phyloP scores from a whole-genome alignment of 164 flowering plant species.

The grape (Vitis vinifera) region DNA sequence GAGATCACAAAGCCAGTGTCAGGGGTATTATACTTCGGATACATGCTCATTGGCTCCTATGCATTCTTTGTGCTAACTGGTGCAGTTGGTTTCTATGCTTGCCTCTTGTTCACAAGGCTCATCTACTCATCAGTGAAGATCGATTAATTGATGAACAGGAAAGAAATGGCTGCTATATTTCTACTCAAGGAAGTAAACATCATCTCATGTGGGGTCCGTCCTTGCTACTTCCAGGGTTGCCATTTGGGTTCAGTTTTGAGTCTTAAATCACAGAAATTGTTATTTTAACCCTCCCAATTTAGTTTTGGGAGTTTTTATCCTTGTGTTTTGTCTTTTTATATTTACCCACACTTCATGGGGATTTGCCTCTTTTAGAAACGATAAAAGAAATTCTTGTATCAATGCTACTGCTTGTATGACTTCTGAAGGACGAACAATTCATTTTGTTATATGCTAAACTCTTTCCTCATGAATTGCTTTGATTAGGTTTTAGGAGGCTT shows the following conservation, averaged over 20 bases:
- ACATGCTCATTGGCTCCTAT: constrained; percentile 83
- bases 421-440: too few relatives aligned
- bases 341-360: constrained; percentile 5
- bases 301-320: constrained; percentile 9
- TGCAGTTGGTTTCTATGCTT: constrained; percentile 84
- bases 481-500: too few relatives aligned
- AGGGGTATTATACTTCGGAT: constrained; percentile 76
- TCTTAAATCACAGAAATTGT: constrained; percentile 13
- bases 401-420: neutral
- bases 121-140: constrained; percentile 94
- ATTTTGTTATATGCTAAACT: too few relatives aligned
- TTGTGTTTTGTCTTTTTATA: neutral
- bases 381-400: constrained; percentile 11
- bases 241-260: constrained; percentile 15
- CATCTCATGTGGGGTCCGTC: neutral
- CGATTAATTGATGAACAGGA: constrained; percentile 37
- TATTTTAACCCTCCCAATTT: constrained; percentile 11
- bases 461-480: too few relatives aligned
- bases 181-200: constrained; percentile 4
- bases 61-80: constrained; percentile 95
- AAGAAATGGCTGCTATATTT: constrained; percentile 1
- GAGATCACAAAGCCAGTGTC: constrained; percentile 88
- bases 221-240: neutral
- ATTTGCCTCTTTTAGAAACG: constrained; percentile 11
- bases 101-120: constrained; percentile 93